Conservation (phyloP, 2,329 filamentous ascomycete species). For the Aspergillus sp. region DNA sequence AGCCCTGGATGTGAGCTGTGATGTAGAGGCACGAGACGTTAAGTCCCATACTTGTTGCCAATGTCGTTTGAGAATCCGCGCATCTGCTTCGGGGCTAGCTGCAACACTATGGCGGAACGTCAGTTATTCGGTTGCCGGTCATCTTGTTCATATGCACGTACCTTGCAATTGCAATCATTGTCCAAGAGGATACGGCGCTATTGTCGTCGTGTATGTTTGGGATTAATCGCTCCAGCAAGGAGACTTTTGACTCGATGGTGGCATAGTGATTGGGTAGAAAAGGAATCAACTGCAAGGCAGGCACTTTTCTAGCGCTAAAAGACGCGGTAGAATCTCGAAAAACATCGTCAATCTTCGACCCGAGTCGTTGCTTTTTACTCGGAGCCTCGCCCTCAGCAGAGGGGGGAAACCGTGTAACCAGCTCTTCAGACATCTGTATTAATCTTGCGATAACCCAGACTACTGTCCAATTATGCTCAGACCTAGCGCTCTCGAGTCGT, state of each 20-base stretch:
- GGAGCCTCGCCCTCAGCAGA: conserved; percentile 17
- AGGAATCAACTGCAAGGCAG: conserved; percentile 56
- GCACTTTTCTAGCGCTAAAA: conserved; percentile 42
- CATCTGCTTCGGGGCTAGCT: conserved; percentile 33
- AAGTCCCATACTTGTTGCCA: conserved; percentile 80
- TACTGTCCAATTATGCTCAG: conserved; percentile 42
- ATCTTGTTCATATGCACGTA: conserved; percentile 41
- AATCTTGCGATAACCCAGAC: conserved; percentile 42
- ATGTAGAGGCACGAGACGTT: conserved; percentile 68
- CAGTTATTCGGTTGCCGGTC: conserved; percentile 6
- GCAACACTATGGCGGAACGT: conserved; percentile 32
- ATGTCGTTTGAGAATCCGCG: conserved; percentile 42
- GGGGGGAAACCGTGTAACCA: conserved; percentile 13
- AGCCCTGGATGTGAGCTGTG: conserved; percentile 70
- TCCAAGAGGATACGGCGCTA: conserved; percentile 69
- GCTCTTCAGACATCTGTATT: conserved; percentile 38
- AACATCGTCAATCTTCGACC: conserved; percentile 37
- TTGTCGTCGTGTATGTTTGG: conserved; percentile 69
- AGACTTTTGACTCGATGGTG: conserved; percentile 53
- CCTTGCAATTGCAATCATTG: conserved; percentile 79
- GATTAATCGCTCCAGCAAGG: conserved; percentile 59
- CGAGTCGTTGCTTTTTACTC: conserved; percentile 38
- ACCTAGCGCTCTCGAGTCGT: conserved; percentile 33
- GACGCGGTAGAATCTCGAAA: conserved; percentile 37
- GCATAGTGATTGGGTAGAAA: conserved; percentile 52